A percentile compares a stretch with the other conserved stretches of the same genome.
These are phyloP conservation scores for Saccharomycopsis oosterbeekiorum DNA, from an alignment of 805 yeast species.

Conservation along the genomic window DNA sequence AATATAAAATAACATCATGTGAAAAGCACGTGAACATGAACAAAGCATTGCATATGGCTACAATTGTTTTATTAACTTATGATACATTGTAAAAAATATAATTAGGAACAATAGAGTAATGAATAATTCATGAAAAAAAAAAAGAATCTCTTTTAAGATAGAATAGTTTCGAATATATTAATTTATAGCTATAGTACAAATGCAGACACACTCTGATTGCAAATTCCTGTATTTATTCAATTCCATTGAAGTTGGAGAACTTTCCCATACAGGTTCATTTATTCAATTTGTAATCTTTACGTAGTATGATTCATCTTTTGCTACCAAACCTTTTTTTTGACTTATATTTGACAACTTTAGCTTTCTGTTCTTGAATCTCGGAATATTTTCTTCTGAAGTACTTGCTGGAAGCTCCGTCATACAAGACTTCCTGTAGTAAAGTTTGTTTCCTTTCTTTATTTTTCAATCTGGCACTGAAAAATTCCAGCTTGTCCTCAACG, in stretches of 20 bases:
- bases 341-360: conserved; percentile 24
- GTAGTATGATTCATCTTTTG: background rate
- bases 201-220: too few relatives aligned
- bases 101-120: too few relatives aligned
- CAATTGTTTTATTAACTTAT: too few relatives aligned
- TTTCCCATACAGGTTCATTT: too few relatives aligned
- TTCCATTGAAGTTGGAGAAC: too few relatives aligned
- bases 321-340: conserved; percentile 8
- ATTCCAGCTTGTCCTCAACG: conserved; percentile 73
- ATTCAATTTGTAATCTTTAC: too few relatives aligned
- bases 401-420: conserved; percentile 55
- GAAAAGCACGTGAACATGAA: background rate
- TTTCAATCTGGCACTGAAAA: conserved; percentile 53
- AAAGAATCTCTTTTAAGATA: too few relatives aligned
- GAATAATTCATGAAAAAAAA: too few relatives aligned
- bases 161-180: too few relatives aligned
- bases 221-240: too few relatives aligned
- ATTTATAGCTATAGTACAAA: too few relatives aligned
- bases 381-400: conserved; percentile 79
- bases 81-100: background rate
- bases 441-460: conserved; percentile 68
- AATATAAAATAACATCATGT: background rate
- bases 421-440: conserved; percentile 72
- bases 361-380: conserved; percentile 60
- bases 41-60: too few relatives aligned